Base-by-base conservation (phyloP, 805 yeast species). In the Saturnispora zaruensis region DNA sequence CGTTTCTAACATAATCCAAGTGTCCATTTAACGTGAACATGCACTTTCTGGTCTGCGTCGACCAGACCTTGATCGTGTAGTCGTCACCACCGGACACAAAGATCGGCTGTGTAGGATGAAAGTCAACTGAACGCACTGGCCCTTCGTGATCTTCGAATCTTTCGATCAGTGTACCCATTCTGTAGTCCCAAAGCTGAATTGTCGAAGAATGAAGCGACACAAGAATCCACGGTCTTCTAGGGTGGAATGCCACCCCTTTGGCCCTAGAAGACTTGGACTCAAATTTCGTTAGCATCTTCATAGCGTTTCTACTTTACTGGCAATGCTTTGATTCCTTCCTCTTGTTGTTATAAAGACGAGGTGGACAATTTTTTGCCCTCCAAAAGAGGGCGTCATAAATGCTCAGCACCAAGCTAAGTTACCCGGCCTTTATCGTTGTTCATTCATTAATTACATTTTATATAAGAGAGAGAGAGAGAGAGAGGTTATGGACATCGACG, bases 81-180 rank as follows among this genome's bases (percentile, higher is more conserved):
- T 93, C 99, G 66, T 93, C 99, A 66, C 97, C 96, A 59, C 98
- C 96, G 13, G 97, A 89, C 33, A 81, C 98, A 66, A 93, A 93
- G 55, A 93, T 77, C 30, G 98, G 98, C 71, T 93, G 99, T 5
- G 98, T 88, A 51, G 97, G 97, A 70, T 93, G 99, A 77, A 93
- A 91, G 65, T 82, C 91, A 40, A 93, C 87, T 53, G 90, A 82
- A 69, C 99, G 82, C 24, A 93, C 99, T 3, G 99, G 98, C 25
- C 99, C 99, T 61, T 87, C 96, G 66, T 93, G 99, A 61, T 91
- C 99, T 69, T 93, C 99, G 63, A 89, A 93, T 51, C 97, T 79
- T 67, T 90, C 98, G 64, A 93, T 82, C 65, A 93, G 72, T 3
- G 97, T 89, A 41, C 99, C 99, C 99, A 93, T 93, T 63, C 99